Evolutionary conservation across 1,139 yeast species (phyloP).

Genomic region (Hyphopichia buzzinii): DNA sequence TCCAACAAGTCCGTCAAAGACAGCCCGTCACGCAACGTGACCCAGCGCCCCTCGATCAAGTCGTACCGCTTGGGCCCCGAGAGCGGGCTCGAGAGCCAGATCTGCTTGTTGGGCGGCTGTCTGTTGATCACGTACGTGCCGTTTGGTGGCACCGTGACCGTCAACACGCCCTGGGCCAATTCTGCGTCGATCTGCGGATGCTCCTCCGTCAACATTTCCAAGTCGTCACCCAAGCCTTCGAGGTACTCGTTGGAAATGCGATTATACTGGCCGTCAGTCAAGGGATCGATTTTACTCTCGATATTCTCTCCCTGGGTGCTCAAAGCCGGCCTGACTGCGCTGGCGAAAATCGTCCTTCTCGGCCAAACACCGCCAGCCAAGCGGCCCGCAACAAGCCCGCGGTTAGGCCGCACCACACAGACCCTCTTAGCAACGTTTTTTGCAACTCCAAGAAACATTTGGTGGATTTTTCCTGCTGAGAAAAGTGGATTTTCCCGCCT

Average conservation of each 20-base stretch:
- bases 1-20: constrained; percentile 47
- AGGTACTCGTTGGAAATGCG: constrained; percentile 57
- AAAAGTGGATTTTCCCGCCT: too few species aligned
- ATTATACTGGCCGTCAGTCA: constrained; percentile 55
- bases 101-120: constrained; percentile 92
- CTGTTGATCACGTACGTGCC: constrained; percentile 89
- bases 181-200: constrained; percentile 73
- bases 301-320: constrained; percentile 52
- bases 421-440: too few species aligned
- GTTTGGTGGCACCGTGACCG: constrained; percentile 59
- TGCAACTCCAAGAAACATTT: too few species aligned
- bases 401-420: too few species aligned
- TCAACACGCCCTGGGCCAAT: constrained; percentile 78
- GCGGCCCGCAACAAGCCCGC: too few species aligned
- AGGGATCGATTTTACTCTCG: constrained; percentile 46
- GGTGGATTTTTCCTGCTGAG: too few species aligned
- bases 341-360: too few species aligned
- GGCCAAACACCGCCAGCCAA: too few species aligned
- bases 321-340: too few species aligned
- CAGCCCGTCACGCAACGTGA: constrained; percentile 56
- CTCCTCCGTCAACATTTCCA: constrained; percentile 62
- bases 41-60: constrained; percentile 56
- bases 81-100: constrained; percentile 88
- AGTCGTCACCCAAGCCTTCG: constrained; percentile 59
- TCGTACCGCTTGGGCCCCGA: constrained; percentile 86